Percentiles rank a stretch among this genome's conserved stretches.
phyloP scores from a whole-genome alignment of 1,139 yeast species.

The Lizanozyma gosingica region DNA sequence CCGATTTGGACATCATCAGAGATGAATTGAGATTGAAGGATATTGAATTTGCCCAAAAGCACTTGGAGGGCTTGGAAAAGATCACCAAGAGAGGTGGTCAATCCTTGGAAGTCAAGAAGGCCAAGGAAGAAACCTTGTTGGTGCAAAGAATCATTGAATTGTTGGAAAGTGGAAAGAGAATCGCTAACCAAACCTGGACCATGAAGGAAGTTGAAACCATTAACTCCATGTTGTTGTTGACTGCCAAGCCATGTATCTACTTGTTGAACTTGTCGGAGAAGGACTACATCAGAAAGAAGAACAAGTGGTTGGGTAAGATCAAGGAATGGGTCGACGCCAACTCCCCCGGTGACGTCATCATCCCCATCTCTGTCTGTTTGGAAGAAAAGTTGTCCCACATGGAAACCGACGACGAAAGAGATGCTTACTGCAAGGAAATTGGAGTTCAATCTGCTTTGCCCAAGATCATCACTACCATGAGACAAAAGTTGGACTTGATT shows the following conservation, averaged over 20 bases:
- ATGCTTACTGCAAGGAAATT: constrained; percentile 75
- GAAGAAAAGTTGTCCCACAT: constrained; percentile 90
- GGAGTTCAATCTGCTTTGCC: constrained; percentile 86
- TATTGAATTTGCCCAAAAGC: constrained; percentile 88
- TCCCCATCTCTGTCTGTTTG: constrained; percentile 86
- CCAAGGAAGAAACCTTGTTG: constrained; percentile 83
- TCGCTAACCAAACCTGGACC: constrained; percentile 87
- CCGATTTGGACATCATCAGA: constrained; percentile 87
- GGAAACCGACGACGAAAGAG: constrained; percentile 89
- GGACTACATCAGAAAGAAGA: constrained; percentile 95
- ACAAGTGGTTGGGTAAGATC: constrained; percentile 82
- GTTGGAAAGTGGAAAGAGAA: constrained; percentile 79
- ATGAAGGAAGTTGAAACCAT: constrained; percentile 84
- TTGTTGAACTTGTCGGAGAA: constrained; percentile 89
- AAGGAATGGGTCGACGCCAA: constrained; percentile 94
- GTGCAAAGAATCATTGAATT: constrained; percentile 68
- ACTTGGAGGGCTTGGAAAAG: constrained; percentile 80
- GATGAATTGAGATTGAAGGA: constrained; percentile 94
- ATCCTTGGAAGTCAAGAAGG: constrained; percentile 88
- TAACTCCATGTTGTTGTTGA: constrained; percentile 78
- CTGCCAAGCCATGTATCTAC: constrained; percentile 95
- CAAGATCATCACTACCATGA: constrained; percentile 76
- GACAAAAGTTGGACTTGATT: constrained; percentile 74
- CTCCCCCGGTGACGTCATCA: constrained; percentile 92
- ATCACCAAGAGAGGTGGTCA: constrained; percentile 92